phyloP scores from a whole-genome alignment of 129 eudicot species.

The Pulicaria dysenterica region DNA sequence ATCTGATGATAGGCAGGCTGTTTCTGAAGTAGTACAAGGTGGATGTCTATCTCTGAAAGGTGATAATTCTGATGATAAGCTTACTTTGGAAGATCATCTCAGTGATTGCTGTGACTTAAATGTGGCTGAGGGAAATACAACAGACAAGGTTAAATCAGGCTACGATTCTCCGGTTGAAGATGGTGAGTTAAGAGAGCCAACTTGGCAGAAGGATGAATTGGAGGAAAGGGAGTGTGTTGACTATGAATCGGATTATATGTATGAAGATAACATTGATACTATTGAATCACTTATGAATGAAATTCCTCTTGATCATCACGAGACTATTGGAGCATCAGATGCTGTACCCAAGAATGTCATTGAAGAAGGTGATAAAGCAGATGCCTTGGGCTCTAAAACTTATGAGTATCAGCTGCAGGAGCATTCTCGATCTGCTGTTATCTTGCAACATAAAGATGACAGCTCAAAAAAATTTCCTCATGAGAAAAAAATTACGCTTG shows the following conservation, averaged over 20 bases:
- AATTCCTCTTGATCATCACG: constrained; percentile 5
- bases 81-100: constrained; percentile 32
- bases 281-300: constrained; percentile 37
- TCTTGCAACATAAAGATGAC: constrained; percentile 29
- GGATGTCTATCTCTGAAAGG: constrained; percentile 30
- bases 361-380: constrained; percentile 25
- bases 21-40: constrained; percentile 38
- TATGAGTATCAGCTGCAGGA: constrained; percentile 29
- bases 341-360: constrained; percentile 29
- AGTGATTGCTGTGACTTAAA: constrained; percentile 40
- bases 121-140: constrained; percentile 23
- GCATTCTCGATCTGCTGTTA: constrained; percentile 25
- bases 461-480: constrained; percentile 18
- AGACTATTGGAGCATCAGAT: constrained; percentile 19
- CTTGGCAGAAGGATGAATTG: constrained; percentile 49
- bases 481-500: constrained; percentile 27
- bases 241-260: constrained; percentile 70
- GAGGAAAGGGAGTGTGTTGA: constrained; percentile 71
- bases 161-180: constrained; percentile 47
- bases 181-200: constrained; percentile 41
- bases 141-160: constrained; percentile 33
- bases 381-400: constrained; percentile 10
- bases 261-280: constrained; percentile 57
- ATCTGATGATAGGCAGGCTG: constrained; percentile 28
- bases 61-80: constrained; percentile 13